Evolutionary conservation across 2,329 filamentous ascomycete genomes (phyloP).

Genomic region (Exophiala calicioides): DNA sequence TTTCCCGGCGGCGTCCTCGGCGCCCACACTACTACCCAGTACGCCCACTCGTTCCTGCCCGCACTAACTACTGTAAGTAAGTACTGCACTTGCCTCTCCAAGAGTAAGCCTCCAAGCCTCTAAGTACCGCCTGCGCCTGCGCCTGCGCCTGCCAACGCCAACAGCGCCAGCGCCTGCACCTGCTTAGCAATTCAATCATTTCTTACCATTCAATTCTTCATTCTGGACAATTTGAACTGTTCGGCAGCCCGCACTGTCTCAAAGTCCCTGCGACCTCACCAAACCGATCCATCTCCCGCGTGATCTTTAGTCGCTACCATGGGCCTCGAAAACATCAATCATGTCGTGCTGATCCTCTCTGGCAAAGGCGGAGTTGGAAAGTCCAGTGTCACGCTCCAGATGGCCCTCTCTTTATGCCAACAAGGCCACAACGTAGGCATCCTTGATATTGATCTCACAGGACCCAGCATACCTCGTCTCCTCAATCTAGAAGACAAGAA

Average conservation of each 20-base stretch:
- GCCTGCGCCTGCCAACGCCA: too few species aligned
- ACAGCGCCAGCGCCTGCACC: too few species aligned
- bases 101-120: too few species aligned
- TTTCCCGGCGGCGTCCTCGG: too few species aligned
- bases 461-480: slow-evolving; percentile 92
- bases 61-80: too few species aligned
- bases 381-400: slow-evolving; percentile 94
- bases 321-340: slow-evolving; percentile 29
- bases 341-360: slow-evolving; percentile 66
- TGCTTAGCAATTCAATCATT: slow-evolving; percentile 10
- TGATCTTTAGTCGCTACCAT: slow-evolving; percentile 15
- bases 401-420: slow-evolving; percentile 83
- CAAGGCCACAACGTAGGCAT: slow-evolving; percentile 89
- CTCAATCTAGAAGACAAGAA: slow-evolving; percentile 86
- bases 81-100: too few species aligned
- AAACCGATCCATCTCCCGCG: too few species aligned
- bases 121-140: too few species aligned
- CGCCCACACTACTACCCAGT: too few species aligned
- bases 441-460: slow-evolving; percentile 93
- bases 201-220: neutral
- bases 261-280: neutral
- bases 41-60: too few species aligned
- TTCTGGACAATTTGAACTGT: too few species aligned
- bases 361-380: slow-evolving; percentile 98
- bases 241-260: neutral